Conservation (phyloP, 768 basidiomycete genomes). For the Tephrocybe sp. region DNA sequence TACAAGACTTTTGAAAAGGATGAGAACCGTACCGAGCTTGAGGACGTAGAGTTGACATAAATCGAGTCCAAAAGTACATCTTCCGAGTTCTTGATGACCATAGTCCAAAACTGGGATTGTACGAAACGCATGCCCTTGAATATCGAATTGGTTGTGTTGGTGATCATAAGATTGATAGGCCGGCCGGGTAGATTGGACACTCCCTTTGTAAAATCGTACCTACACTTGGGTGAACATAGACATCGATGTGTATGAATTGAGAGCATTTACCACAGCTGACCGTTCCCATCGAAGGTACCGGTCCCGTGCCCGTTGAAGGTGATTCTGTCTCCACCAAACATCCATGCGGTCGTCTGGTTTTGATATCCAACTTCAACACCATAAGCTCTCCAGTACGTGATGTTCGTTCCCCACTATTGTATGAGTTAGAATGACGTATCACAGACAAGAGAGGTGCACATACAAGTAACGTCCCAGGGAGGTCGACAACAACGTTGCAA, state of each 20-base stretch:
- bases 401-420: constrained; percentile 31
- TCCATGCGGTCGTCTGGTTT: constrained; percentile 36
- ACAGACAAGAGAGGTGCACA: not conserved
- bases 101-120: constrained; percentile 43
- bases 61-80: constrained; percentile 35
- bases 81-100: constrained; percentile 31
- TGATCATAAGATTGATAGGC: constrained; percentile 35
- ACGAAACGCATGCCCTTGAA: constrained; percentile 36
- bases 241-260: not conserved
- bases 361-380: constrained; percentile 32
- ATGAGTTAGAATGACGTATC: not conserved
- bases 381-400: constrained; percentile 36
- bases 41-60: constrained; percentile 37
- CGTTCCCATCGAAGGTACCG: constrained; percentile 41
- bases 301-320: constrained; percentile 27
- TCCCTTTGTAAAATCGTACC: constrained; percentile 37
- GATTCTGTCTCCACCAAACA: constrained; percentile 31
- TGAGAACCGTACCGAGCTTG: constrained; percentile 22
- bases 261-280: constrained; percentile 33
- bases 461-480: constrained; percentile 34
- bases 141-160: constrained; percentile 32
- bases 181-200: constrained; percentile 34
- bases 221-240: not conserved
- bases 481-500: constrained; percentile 29
- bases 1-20: not conserved